Base-by-base conservation (phyloP, 306 rosid species). In the Quillaja saponaria region DNA sequence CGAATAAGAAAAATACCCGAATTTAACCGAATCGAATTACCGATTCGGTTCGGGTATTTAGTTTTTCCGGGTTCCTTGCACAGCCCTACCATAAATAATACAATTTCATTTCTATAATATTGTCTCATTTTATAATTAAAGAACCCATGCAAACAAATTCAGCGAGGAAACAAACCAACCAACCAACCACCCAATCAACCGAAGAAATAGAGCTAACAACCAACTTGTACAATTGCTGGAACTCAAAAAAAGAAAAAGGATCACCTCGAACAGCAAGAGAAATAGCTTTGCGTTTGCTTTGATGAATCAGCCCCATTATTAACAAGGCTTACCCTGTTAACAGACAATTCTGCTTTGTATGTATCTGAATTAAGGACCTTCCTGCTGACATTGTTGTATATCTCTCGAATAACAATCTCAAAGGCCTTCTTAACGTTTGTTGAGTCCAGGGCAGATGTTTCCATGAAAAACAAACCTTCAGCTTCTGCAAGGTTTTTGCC, bases 401-500 rank as follows among this genome's bases (percentile, higher is more conserved):
- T 91, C 75, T 91, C 97, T 63, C 80, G 68, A 59, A 91, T 91
- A 37, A 91, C 96, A 67, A 85, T 78, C 72, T 91, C 97, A 25
- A 91, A 91, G 12, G 97, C 96, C 44, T 77, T 84, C 61, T 71
- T 85, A 3, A 91, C 97, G 55, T 91, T 91, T 21, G 90, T 91
- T 2, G 97, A 80, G 42, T 91, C 96, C 20, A 91, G 64, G 19
- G 97, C 97, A 38, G 97, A 91, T 42, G 97, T 88, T 75, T 91
- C 97, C 95, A 91, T 85, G 91, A 87, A 91, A 76, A 85, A 91
- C 72, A 91, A 61, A 17, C 96, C 97, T 69, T 91, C 96, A 8
- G 89, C 75, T 81, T 91, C 97, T 1, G 97, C 96, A 39, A 91
- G 84, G 62, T 67, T 82, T 81, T 81, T 91, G 35, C 97, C 97